Conservation (phyloP, 2,329 filamentous ascomycete species). For the Curvularia sp. region DNA sequence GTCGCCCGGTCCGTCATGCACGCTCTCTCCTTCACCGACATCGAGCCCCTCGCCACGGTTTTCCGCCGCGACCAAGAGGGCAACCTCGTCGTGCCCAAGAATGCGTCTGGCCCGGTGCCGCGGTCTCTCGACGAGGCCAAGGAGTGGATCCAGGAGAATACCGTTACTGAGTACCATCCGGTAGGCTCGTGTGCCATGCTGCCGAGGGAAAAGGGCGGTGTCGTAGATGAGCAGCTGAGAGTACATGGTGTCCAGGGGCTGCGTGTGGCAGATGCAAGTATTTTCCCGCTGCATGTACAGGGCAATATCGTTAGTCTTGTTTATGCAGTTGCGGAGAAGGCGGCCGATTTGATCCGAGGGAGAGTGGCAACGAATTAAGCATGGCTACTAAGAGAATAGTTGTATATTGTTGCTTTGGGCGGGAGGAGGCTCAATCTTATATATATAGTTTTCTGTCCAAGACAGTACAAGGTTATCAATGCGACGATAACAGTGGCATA, state of each 20-base stretch:
- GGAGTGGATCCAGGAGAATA: constrained; percentile 18
- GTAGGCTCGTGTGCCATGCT: constrained; percentile 48
- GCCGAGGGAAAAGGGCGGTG: constrained; percentile 37
- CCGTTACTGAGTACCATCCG: constrained; percentile 37
- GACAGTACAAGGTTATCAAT: not conserved
- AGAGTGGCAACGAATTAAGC: not conserved
- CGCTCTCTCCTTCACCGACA: constrained; percentile 6
- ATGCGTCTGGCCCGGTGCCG: constrained; percentile 22
- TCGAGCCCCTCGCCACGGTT: not conserved
- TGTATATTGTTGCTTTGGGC: not conserved
- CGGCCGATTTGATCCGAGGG: constrained; percentile 30
- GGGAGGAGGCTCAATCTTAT: not conserved
- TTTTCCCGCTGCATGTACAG: constrained; percentile 33
- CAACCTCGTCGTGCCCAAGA: constrained; percentile 8
- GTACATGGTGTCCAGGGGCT: constrained; percentile 44
- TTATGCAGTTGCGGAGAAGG: constrained; percentile 39
- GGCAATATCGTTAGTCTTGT: constrained; percentile 34
- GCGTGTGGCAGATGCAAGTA: constrained; percentile 40
- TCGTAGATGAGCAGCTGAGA: constrained; percentile 37
- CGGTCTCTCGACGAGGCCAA: constrained; percentile 26
- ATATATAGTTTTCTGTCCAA: not conserved
- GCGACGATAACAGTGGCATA: not conserved
- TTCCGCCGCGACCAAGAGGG: constrained; percentile 6
- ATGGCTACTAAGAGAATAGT: not conserved
- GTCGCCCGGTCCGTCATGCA: constrained; percentile 46